phyloP scores from a whole-genome alignment of 2,329 filamentous ascomycete genomes.

The Teratosphaeria viscida region DNA sequence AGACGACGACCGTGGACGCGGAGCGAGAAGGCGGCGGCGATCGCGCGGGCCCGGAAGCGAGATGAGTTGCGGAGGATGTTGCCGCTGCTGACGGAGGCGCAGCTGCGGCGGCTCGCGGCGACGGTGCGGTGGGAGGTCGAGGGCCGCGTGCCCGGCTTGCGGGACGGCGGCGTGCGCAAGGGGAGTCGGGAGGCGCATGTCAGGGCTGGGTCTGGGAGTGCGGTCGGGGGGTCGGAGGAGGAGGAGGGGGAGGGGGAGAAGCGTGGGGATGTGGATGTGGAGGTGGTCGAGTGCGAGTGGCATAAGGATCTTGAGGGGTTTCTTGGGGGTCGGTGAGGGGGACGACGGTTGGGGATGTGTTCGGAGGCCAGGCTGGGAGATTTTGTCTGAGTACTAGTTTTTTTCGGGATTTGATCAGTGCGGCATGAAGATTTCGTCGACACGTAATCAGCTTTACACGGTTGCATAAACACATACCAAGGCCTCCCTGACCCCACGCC shows the following conservation, averaged over 20 bases:
- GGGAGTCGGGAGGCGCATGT: neutral
- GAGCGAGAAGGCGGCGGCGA: neutral
- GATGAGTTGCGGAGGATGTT: neutral
- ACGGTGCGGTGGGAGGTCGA: neutral
- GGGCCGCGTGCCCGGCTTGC: neutral
- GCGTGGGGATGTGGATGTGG: neutral
- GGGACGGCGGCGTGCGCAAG: neutral
- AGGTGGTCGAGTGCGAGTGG: neutral
- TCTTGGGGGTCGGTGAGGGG: neutral
- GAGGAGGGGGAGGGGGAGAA: neutral
- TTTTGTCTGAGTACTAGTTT: neutral
- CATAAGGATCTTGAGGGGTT: neutral
- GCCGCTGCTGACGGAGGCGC: neutral
- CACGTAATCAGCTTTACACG: neutral
- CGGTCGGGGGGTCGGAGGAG: too few species aligned
- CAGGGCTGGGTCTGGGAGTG: neutral
- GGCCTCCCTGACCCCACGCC: neutral
- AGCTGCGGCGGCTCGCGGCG: neutral
- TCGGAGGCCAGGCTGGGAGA: too few species aligned
- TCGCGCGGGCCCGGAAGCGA: neutral
- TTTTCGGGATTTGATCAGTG: neutral
- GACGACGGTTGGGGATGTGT: too few species aligned
- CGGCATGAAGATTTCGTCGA: neutral
- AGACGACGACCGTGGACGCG: neutral
- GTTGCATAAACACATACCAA: neutral